These are phyloP conservation scores for Haematococcus sp. DNA, from an alignment of 139 green algal genomes.

Conservation along the genomic window DNA sequence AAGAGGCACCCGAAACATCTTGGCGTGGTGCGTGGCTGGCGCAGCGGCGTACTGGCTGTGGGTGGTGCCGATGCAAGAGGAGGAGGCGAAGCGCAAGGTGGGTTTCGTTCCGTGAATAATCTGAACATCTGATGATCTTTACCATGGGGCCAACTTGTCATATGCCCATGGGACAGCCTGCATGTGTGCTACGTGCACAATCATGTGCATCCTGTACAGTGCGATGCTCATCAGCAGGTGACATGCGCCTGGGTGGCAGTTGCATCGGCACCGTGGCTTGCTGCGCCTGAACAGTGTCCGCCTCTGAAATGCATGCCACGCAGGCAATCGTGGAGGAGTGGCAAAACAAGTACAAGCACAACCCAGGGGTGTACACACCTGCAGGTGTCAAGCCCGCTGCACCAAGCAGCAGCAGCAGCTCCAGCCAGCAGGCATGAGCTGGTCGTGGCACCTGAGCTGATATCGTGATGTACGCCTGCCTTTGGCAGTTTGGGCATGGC, in stretches of 20 bases:
- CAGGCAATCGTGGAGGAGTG: constrained; percentile 10
- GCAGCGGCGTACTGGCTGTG: constrained; percentile 9
- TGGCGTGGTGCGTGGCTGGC: neutral
- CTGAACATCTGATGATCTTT: too few relatives aligned
- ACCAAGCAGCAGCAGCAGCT: too few relatives aligned
- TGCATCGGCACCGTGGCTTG: neutral
- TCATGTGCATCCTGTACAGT: too few relatives aligned
- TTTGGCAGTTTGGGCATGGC: too few relatives aligned
- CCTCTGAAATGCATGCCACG: neutral
- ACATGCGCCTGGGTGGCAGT: too few relatives aligned
- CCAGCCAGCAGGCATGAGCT: too few relatives aligned
- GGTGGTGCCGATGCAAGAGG: constrained; percentile 7
- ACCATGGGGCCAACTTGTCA: too few relatives aligned
- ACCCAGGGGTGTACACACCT: neutral
- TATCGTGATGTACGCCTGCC: too few relatives aligned
- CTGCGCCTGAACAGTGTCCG: neutral
- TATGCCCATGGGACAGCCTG: neutral
- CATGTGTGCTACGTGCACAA: neutral
- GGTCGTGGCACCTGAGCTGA: too few relatives aligned
- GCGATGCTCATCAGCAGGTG: too few relatives aligned
- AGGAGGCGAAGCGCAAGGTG: constrained; percentile 5
- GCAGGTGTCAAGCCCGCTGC: too few relatives aligned
- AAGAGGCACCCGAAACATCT: neutral
- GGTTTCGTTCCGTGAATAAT: neutral
- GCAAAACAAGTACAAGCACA: neutral